Conservation (phyloP, 805 yeast genomes). For the Myxozyma neotropica region DNA sequence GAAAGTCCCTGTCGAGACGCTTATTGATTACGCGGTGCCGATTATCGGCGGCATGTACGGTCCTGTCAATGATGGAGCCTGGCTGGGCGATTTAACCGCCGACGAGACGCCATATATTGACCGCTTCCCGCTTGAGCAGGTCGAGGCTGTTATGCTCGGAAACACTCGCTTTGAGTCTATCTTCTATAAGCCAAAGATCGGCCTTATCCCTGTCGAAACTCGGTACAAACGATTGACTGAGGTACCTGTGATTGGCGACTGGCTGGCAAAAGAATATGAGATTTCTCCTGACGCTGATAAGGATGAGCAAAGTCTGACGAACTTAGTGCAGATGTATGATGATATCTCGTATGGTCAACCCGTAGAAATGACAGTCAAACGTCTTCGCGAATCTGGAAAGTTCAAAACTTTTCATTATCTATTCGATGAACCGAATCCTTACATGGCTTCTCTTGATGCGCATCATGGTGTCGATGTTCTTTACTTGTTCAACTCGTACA, state of each 20-base stretch:
- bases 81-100: conserved; percentile 29
- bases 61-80: conserved; percentile 39
- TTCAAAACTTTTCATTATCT: conserved; percentile 38
- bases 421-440: conserved; percentile 42
- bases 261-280: conserved; percentile 17
- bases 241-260: conserved; percentile 22
- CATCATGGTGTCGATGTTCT: conserved; percentile 44
- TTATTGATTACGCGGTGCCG: conserved; percentile 36
- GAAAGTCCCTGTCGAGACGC: conserved; percentile 33
- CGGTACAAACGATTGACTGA: conserved; percentile 13
- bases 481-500: conserved; percentile 39
- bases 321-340: conserved; percentile 24
- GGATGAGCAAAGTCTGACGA: conserved; percentile 6
- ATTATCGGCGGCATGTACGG: conserved; percentile 36
- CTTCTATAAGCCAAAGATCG: conserved; percentile 31
- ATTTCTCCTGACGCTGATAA: conserved; percentile 13
- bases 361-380: conserved; percentile 24
- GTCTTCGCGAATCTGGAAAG: conserved; percentile 21
- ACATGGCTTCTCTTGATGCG: conserved; percentile 37
- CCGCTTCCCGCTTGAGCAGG: conserved; percentile 17
- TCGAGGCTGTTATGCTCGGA: conserved; percentile 37
- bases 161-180: conserved; percentile 39
- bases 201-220: conserved; percentile 17
- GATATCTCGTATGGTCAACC: conserved; percentile 33
- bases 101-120: conserved; percentile 20